Evolutionary conservation across 331 rosid species (phyloP), one percentile per base, ranked within the genome.

Genomic region (Acacia concinna): DNA sequence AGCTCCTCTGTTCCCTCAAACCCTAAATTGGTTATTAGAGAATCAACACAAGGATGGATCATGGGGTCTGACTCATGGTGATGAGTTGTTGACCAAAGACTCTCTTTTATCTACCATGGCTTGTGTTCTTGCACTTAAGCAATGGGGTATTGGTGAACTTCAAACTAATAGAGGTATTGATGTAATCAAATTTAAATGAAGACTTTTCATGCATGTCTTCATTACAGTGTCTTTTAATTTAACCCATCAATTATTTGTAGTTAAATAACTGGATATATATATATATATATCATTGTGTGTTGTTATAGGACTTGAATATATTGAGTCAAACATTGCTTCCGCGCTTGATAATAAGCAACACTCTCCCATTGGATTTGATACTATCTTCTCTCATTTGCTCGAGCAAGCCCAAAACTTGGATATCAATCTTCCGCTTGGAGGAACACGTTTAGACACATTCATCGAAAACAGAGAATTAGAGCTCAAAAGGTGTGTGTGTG

Each of bases 11-110:
- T 94, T 92, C 76, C 98, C 98, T 23, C 85, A 87, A 65, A 92
- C 97, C 60, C 78, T 94, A 64, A 79, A 89, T 31, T 94, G 97
- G 96, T 81, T 94, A 63, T 76, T 89, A 68, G 86, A 84, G 17
- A 90, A 90, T 82, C 98, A 94, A 86, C 96, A 62, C 73, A 31
- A 17, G 46, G 92, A 94, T 80, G 98, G 98, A 5, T 91, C 97
- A 5, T 94, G 98, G 98, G 90, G 94, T 82, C 85, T 87, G 71
- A 74, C 78, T 13, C 63, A 72, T 79, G 56, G 59, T 21, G 79
- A 90, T 72, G 83, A 89, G 9, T 76, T 85, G 60, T 82, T 90
- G 52, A 84, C 56, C 66, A 91, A 92, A 79, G 94, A 91, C 54
- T 83, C 95, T 84, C 89, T 94, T 43, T 81, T 91, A 59, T 91